Percentiles rank a stretch among this genome's conserved stretches.
Evolutionary conservation across 2,329 filamentous ascomycete species (phyloP).

Genomic region (Westerdykella ornata): DNA sequence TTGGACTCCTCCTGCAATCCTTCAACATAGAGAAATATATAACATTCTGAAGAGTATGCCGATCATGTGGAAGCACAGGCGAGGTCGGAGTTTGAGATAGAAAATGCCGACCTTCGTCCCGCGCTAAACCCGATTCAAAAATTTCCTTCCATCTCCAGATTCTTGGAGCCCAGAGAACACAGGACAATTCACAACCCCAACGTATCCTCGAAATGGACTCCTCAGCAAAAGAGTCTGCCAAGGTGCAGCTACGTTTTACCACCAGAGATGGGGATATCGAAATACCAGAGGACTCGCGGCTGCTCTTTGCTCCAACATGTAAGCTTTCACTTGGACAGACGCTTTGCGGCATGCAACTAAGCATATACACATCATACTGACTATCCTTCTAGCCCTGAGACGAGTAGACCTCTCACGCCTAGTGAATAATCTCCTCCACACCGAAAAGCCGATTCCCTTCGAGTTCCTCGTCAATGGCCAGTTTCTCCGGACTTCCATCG

Average conservation of each 20-base stretch:
- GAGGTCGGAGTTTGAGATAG: background rate
- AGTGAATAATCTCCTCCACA: conserved; percentile 55
- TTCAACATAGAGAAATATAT: too few relatives aligned
- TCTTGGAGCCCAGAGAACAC: conserved; percentile 8
- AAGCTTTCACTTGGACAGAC: too few relatives aligned
- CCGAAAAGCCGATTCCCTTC: conserved; percentile 64
- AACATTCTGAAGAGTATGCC: too few relatives aligned
- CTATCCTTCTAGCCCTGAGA: conserved; percentile 18
- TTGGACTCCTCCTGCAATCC: too few relatives aligned
- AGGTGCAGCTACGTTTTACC: conserved; percentile 32
- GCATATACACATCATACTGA: background rate
- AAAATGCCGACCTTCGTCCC: conserved; percentile 12
- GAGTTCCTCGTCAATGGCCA: conserved; percentile 95
- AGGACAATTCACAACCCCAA: conserved; percentile 6
- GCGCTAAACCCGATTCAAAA: conserved; percentile 26
- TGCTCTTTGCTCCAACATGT: background rate
- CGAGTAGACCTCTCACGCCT: conserved; percentile 50
- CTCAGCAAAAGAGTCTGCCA: conserved; percentile 19
- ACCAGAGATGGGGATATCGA: conserved; percentile 30
- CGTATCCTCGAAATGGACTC: conserved; percentile 17
- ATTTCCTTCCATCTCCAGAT: conserved; percentile 17
- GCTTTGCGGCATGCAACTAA: background rate
- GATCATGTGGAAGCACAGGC: too few relatives aligned
- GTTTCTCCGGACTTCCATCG: conserved; percentile 81
- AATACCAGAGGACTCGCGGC: conserved; percentile 25